Conservation (phyloP, 2,329 filamentous ascomycete genomes). For the Apiospora rasikravindrae region DNA sequence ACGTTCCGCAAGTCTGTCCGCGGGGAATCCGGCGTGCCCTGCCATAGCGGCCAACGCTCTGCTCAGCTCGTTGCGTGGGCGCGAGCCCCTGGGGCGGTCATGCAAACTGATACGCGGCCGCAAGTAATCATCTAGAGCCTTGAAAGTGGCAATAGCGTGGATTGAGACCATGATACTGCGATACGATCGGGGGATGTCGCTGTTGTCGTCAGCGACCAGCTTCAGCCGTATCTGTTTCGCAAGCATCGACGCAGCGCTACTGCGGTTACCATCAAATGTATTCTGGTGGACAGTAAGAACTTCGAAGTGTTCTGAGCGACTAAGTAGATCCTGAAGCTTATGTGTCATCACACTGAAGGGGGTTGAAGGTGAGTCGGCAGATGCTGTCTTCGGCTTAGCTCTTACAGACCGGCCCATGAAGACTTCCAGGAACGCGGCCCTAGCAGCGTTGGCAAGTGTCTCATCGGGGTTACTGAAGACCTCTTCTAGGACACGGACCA, state of each 20-base stretch:
- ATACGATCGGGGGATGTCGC: slow-evolving; percentile 85
- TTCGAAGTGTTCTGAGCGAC: slow-evolving; percentile 96
- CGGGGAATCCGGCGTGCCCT: slow-evolving; percentile 68
- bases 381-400: slow-evolving; percentile 67
- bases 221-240: slow-evolving; percentile 93
- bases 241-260: slow-evolving; percentile 92
- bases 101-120: slow-evolving; percentile 84
- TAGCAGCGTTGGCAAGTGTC: slow-evolving; percentile 66
- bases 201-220: slow-evolving; percentile 86
- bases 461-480: slow-evolving; percentile 78
- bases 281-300: slow-evolving; percentile 95
- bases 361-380: slow-evolving; percentile 73
- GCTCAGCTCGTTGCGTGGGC: slow-evolving; percentile 67
- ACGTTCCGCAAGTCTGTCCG: slow-evolving; percentile 54
- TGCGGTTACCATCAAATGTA: slow-evolving; percentile 85
- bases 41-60: slow-evolving; percentile 78
- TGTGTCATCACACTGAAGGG: slow-evolving; percentile 90
- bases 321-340: slow-evolving; percentile 94
- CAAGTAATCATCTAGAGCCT: slow-evolving; percentile 93
- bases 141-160: slow-evolving; percentile 97
- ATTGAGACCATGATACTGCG: slow-evolving; percentile 98
- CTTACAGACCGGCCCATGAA: slow-evolving; percentile 84
- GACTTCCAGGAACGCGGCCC: slow-evolving; percentile 84
- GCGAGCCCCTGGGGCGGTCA: slow-evolving; percentile 70
- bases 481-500: slow-evolving; percentile 82